Evolutionary conservation across 768 basidiomycete species (phyloP), one percentile per base, ranked within the genome.

Genomic region (Boletellus sp.): DNA sequence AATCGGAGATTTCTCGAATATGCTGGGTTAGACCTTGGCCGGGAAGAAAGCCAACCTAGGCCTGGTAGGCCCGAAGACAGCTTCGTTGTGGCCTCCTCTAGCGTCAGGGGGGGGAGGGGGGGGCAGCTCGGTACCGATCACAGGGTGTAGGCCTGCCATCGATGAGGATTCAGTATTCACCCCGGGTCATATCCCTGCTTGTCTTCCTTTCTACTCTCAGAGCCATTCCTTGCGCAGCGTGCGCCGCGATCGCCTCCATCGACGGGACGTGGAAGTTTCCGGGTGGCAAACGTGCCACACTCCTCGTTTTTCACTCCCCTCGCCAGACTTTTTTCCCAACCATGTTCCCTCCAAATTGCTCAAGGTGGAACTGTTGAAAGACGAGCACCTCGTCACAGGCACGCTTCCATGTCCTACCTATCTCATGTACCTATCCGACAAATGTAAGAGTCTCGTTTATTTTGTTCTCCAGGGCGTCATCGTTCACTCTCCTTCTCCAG

Each of bases 261-360:
- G 65, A 58, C 35, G 63, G 64, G 12, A 50, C 54, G 15, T 70
- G 67, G 66, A 49, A 52, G 47, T 69, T 66, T 48, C 55, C 45
- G 32, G n/a, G n/a, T 4, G 23, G 34, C 9, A 57, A 49, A 44
- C 61, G 63, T 6, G 68, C 65, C 16, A 64, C 64, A 10, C 53
- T 69, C 36, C 26, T 69, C 34, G 57, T 66, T 26, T 58, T 69
- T 52, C 36, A 51, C 32, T 16, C 20, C 9, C 68, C 66, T n/a
- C 59, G 58, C 19, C 60, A 48, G 24, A 48, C 50, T 3, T 53
- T 54, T 28, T 67, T 32, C 53, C 45, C 23, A 11, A 36, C 2
- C 35, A 6, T 19, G 24, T n/a, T 2, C 23, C 26, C 6, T 16
- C 47, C 0, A 53, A 41, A 15, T 2, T 52, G 9, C 50, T 65